Percentiles rank a stretch among this genome's conserved stretches.
Evolutionary conservation across 805 yeast species (phyloP).

Genomic region (Myxozyma lipomycoides): DNA sequence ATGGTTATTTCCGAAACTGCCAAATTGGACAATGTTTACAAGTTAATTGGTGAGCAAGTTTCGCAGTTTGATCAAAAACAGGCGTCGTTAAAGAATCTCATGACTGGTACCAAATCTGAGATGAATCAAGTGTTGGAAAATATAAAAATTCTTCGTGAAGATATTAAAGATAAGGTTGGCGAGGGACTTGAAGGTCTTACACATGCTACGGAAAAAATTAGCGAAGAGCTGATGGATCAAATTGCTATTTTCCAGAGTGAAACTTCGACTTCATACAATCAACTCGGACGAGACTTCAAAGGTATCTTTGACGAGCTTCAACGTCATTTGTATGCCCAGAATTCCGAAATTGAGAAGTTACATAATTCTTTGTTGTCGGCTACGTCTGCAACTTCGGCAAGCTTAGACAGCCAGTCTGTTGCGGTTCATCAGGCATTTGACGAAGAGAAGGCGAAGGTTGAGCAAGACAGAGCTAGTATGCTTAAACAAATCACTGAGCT

Average conservation of each 20-base stretch:
- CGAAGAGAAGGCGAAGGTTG: constrained; percentile 14
- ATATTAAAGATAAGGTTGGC: constrained; percentile 28
- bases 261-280: constrained; percentile 26
- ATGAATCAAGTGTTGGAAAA: constrained; percentile 26
- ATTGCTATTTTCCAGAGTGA: constrained; percentile 20
- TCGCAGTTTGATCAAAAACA: constrained; percentile 13
- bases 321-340: constrained; percentile 23
- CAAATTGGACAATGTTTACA: constrained; percentile 21
- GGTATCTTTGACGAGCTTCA: constrained; percentile 28
- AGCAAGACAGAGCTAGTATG: constrained; percentile 14
- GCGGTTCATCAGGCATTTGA: constrained; percentile 6
- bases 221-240: constrained; percentile 23
- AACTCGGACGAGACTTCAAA: constrained; percentile 29
- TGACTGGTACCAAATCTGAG: constrained; percentile 22
- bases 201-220: constrained; percentile 25
- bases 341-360: constrained; percentile 24
- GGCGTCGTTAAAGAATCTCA: constrained; percentile 7
- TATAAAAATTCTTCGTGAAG: constrained; percentile 26
- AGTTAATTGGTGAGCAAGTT: constrained; percentile 17
- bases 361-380: constrained; percentile 19
- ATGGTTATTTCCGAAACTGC: constrained; percentile 20
- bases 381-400: constrained; percentile 8
- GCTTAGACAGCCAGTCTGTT: constrained; percentile 5
- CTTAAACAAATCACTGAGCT: constrained; percentile 15
- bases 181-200: constrained; percentile 25